These are phyloP conservation scores for Albugo laibachii DNA, from an alignment of 352 stramenopile species.

Conservation along the genomic window DNA sequence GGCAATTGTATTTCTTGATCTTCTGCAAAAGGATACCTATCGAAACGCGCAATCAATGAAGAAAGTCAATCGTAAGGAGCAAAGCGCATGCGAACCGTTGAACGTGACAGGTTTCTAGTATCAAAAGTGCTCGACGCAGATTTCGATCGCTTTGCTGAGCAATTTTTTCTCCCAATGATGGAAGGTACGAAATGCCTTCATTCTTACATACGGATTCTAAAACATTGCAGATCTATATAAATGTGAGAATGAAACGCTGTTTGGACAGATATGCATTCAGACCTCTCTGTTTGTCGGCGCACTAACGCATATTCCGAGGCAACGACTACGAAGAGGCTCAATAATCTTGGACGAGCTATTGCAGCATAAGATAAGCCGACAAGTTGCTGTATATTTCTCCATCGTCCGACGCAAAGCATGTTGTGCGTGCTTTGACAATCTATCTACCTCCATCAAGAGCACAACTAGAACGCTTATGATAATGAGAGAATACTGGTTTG, in stretches of 20 bases:
- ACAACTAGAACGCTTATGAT: slow-evolving; percentile 49
- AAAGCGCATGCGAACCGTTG: slow-evolving; percentile 19
- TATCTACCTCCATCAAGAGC: slow-evolving; percentile 94
- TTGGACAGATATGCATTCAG: slow-evolving; percentile 4
- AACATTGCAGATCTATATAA: slow-evolving; percentile 74
- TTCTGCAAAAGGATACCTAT: slow-evolving; percentile 66
- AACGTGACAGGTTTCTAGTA: slow-evolving; percentile 89
- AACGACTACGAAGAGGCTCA: slow-evolving; percentile 92
- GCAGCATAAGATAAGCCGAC: slow-evolving; percentile 94
- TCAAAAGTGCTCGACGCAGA: slow-evolving; percentile 90
- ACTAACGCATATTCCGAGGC: slow-evolving; percentile 86
- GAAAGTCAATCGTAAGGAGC: not conserved
- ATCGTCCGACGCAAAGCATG: slow-evolving; percentile 94
- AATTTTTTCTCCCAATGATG: slow-evolving; percentile 81
- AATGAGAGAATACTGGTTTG: slow-evolving; percentile 1
- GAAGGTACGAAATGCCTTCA: slow-evolving; percentile 80
- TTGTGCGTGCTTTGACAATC: slow-evolving; percentile 94
- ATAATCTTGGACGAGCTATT: slow-evolving; percentile 95
- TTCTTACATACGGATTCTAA: slow-evolving; percentile 81
- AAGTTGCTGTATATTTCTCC: slow-evolving; percentile 90
- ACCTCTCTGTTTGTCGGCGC: slow-evolving; percentile 84
- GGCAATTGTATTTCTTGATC: slow-evolving; percentile 72
- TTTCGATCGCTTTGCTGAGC: slow-evolving; percentile 87
- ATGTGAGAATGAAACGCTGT: not conserved
- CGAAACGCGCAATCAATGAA: not conserved